phyloP scores from a whole-genome alignment of 2,329 filamentous ascomycete genomes.

The Aspergillus sp. region DNA sequence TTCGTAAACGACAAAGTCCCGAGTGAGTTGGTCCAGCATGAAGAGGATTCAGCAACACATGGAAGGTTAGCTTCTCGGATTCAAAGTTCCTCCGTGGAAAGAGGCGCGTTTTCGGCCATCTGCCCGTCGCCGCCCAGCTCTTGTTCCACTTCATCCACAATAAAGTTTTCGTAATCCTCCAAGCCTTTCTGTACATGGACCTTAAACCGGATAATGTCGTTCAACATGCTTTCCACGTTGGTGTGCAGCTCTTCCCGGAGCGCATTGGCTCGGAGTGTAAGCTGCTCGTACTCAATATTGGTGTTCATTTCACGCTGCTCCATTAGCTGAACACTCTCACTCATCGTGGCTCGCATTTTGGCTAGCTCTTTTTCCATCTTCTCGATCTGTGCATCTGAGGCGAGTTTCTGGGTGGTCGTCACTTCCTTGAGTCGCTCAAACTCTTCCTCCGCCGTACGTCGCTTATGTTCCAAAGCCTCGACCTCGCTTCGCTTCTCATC shows the following conservation, averaged over 20 bases:
- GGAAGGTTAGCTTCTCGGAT: background rate
- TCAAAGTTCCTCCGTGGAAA: constrained; percentile 12
- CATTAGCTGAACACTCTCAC: constrained; percentile 85
- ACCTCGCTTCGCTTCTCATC: constrained; percentile 94
- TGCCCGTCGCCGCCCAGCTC: constrained; percentile 68
- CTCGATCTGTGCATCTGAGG: constrained; percentile 90
- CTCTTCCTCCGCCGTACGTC: constrained; percentile 85
- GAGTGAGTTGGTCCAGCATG: background rate
- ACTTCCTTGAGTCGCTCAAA: constrained; percentile 91
- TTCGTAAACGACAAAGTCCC: background rate
- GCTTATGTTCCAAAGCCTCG: constrained; percentile 83
- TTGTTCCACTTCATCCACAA: constrained; percentile 87
- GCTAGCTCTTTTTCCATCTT: constrained; percentile 99
- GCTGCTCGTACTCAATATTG: constrained; percentile 92
- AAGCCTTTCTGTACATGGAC: constrained; percentile 90
- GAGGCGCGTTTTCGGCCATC: constrained; percentile 28
- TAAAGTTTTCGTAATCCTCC: constrained; percentile 92
- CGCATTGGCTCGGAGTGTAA: constrained; percentile 78
- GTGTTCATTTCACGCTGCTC: constrained; percentile 96
- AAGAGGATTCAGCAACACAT: background rate
- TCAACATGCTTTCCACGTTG: constrained; percentile 91
- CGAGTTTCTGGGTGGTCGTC: constrained; percentile 82
- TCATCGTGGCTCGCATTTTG: constrained; percentile 80
- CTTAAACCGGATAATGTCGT: constrained; percentile 98
- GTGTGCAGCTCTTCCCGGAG: constrained; percentile 97